These are phyloP conservation scores for Diaporthe ampelina DNA, from an alignment of 2,329 filamentous ascomycete genomes.

Conservation along the genomic window DNA sequence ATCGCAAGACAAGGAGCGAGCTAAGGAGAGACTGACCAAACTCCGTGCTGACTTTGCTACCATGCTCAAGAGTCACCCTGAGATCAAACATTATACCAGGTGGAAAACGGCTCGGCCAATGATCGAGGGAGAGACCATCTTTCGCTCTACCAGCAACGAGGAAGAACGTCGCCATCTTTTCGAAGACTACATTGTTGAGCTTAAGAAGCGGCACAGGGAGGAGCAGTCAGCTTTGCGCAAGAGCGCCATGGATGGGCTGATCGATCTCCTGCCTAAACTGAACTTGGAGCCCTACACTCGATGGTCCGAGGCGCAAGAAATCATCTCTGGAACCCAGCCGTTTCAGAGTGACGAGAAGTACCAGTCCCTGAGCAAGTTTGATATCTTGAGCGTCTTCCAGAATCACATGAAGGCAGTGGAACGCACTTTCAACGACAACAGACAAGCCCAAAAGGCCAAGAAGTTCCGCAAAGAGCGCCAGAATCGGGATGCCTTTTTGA, in stretches of 20 bases:
- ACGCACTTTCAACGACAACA: constrained; percentile 89
- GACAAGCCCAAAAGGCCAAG: constrained; percentile 87
- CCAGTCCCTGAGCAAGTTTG: constrained; percentile 85
- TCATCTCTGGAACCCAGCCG: constrained; percentile 82
- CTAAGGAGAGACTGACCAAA: constrained; percentile 93
- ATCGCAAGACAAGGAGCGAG: constrained; percentile 92
- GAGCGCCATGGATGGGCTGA: constrained; percentile 86
- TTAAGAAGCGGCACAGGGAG: constrained; percentile 86
- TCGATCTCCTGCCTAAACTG: constrained; percentile 81
- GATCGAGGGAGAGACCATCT: constrained; percentile 95
- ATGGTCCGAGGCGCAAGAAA: constrained; percentile 90
- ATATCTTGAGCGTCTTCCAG: constrained; percentile 93
- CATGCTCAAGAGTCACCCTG: constrained; percentile 96
- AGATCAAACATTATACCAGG: constrained; percentile 96
- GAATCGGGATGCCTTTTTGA: constrained; percentile 84
- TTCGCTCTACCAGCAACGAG: constrained; percentile 90
- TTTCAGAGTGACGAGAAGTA: constrained; percentile 89
- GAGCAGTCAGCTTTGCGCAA: constrained; percentile 80
- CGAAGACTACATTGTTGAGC: constrained; percentile 89
- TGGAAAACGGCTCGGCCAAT: constrained; percentile 97
- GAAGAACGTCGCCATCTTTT: constrained; percentile 90
- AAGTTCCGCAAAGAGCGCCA: constrained; percentile 88
- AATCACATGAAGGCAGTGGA: constrained; percentile 95
- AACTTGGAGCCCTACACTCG: constrained; percentile 93
- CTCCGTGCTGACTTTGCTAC: constrained; percentile 93